Conservation (phyloP, 179 eudicot species). For the Silene coronaria region DNA sequence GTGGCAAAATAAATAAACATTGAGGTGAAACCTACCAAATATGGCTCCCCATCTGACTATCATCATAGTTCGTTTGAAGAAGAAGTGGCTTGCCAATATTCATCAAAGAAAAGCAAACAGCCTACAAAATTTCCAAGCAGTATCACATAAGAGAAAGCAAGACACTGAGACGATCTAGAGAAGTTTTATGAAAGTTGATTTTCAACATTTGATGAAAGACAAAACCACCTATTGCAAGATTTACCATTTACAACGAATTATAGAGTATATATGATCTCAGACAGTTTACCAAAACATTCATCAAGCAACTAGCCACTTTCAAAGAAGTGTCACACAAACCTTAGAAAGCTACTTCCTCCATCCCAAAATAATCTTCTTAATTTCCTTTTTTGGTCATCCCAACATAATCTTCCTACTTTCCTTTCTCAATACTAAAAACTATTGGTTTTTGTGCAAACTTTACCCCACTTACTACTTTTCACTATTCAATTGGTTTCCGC, state of each 20-base stretch:
- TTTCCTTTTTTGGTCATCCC: no score
- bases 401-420: no score
- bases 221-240: background rate
- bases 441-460: no score
- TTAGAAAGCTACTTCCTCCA: slow-evolving; percentile 2
- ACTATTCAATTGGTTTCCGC: no score
- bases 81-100: slow-evolving; percentile 40
- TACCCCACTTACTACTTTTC: no score
- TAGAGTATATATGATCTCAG: background rate
- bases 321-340: slow-evolving; percentile 1
- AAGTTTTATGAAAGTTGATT: background rate
- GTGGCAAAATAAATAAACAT: slow-evolving; percentile 3
- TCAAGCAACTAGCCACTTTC: background rate
- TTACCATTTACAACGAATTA: background rate
- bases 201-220: background rate
- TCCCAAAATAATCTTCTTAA: no score
- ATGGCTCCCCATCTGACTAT: slow-evolving; percentile 34
- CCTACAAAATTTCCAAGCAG: slow-evolving; percentile 40
- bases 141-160: slow-evolving; percentile 12
- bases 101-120: slow-evolving; percentile 62
- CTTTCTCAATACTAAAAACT: no score
- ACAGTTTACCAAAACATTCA: background rate
- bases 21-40: slow-evolving; percentile 38
- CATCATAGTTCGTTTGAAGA: slow-evolving; percentile 28
- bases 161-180: background rate